Evolutionary conservation across 2,329 filamentous ascomycete species (phyloP).

Genomic region (Curvularia eragrostidis): DNA sequence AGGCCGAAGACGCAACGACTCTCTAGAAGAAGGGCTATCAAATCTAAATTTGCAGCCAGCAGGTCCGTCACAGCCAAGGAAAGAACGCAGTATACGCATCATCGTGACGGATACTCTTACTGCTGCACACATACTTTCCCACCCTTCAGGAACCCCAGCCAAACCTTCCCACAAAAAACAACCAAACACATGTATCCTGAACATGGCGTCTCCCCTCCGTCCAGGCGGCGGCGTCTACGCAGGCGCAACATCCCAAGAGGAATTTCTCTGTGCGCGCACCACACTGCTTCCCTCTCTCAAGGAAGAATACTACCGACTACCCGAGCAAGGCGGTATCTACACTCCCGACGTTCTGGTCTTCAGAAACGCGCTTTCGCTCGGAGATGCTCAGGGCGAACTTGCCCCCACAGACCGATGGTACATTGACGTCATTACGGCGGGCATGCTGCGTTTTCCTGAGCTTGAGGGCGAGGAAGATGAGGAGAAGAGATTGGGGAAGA

Average conservation of each 20-base stretch:
- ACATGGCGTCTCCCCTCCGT: slow-evolving; percentile 68
- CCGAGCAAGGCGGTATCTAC: slow-evolving; percentile 63
- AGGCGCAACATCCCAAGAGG: slow-evolving; percentile 67
- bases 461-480: slow-evolving; percentile 53
- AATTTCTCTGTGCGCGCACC: slow-evolving; percentile 66
- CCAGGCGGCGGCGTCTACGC: slow-evolving; percentile 68
- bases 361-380: slow-evolving; percentile 44
- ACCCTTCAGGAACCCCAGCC: slow-evolving; percentile 7
- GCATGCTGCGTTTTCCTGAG: slow-evolving; percentile 66
- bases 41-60: slow-evolving; percentile 9
- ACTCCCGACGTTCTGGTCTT: slow-evolving; percentile 68
- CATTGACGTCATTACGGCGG: slow-evolving; percentile 65
- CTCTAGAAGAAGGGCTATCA: slow-evolving; percentile 20
- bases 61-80: slow-evolving; percentile 1
- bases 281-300: slow-evolving; percentile 65
- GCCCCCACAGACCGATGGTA: slow-evolving; percentile 62
- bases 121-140: slow-evolving; percentile 55
- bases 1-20: slow-evolving; percentile 18
- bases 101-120: slow-evolving; percentile 61
- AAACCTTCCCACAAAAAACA: slow-evolving; percentile 26
- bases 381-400: slow-evolving; percentile 49
- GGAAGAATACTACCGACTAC: slow-evolving; percentile 66
- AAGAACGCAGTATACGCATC: slow-evolving; percentile 51
- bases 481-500: slow-evolving; percentile 38
- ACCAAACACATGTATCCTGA: slow-evolving; percentile 62